phyloP scores from a whole-genome alignment of 495 filamentous ascomycete species.

The Darksidea phi region DNA sequence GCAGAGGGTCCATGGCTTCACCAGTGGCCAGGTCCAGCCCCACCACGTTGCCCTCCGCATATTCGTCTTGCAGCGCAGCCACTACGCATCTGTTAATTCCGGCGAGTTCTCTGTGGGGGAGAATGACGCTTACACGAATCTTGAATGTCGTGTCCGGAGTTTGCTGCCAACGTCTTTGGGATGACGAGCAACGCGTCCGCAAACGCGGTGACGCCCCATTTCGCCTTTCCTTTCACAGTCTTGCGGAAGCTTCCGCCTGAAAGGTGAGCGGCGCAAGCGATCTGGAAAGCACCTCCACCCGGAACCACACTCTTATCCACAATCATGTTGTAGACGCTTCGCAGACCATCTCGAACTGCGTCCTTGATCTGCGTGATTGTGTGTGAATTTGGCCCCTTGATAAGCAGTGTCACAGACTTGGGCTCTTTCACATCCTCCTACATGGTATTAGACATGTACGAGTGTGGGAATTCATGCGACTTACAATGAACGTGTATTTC shows the following conservation, averaged over 20 bases:
- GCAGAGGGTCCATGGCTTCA: slow-evolving; percentile 92
- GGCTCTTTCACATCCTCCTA: slow-evolving; percentile 95
- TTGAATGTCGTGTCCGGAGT: slow-evolving; percentile 94
- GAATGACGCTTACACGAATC: slow-evolving; percentile 68
- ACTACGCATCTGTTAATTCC: slow-evolving; percentile 48
- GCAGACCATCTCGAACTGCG: slow-evolving; percentile 91
- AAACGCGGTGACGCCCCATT: slow-evolving; percentile 90
- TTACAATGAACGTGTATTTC: slow-evolving; percentile 90
- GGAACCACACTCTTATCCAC: slow-evolving; percentile 93
- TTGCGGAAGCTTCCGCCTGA: slow-evolving; percentile 77
- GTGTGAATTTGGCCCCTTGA: slow-evolving; percentile 96
- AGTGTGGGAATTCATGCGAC: slow-evolving; percentile 12
- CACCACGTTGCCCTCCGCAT: slow-evolving; percentile 76
- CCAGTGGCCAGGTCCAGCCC: slow-evolving; percentile 84
- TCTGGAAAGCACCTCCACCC: slow-evolving; percentile 92
- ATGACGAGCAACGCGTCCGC: slow-evolving; percentile 91
- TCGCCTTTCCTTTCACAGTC: slow-evolving; percentile 93
- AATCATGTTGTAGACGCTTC: slow-evolving; percentile 98
- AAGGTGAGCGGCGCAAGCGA: slow-evolving; percentile 88
- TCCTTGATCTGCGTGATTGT: slow-evolving; percentile 96
- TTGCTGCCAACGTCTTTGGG: slow-evolving; percentile 94
- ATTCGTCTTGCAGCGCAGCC: slow-evolving; percentile 81
- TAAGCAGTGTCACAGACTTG: slow-evolving; percentile 96
- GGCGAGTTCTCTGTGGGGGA: background rate
- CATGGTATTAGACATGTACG: slow-evolving; percentile 29